These are phyloP conservation scores for Globisporangium nagaii DNA, from an alignment of 352 stramenopile genomes.

Conservation along the genomic window DNA sequence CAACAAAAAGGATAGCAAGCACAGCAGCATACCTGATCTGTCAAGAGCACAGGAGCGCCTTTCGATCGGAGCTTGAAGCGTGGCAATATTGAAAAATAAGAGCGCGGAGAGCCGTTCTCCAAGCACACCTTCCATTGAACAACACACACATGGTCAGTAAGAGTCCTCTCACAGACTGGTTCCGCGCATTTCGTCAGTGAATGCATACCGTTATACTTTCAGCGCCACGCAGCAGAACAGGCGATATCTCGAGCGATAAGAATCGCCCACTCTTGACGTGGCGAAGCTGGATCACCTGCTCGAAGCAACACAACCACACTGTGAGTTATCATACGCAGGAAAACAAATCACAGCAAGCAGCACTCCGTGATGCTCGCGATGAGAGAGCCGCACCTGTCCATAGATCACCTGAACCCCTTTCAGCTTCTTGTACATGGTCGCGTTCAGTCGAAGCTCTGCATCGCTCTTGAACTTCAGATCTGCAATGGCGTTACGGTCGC, in stretches of 20 bases:
- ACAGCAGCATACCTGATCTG: constrained; percentile 39
- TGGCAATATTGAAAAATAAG: constrained; percentile 48
- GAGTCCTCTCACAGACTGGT: not conserved
- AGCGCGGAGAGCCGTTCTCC: constrained; percentile 32
- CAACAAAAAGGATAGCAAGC: not conserved
- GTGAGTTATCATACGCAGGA: not conserved
- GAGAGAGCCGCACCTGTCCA: constrained; percentile 35
- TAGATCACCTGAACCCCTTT: constrained; percentile 57
- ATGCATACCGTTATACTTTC: constrained; percentile 41
- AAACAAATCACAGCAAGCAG: not conserved
- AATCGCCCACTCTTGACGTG: constrained; percentile 62
- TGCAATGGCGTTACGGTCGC: constrained; percentile 22
- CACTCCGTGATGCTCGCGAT: not conserved
- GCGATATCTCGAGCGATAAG: constrained; percentile 37
- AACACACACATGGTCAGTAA: not conserved
- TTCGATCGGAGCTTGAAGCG: constrained; percentile 64
- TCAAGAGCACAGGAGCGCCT: constrained; percentile 56
- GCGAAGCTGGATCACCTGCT: constrained; percentile 50
- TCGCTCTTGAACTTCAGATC: constrained; percentile 71
- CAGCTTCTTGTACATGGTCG: constrained; percentile 67
- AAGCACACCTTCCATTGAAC: constrained; percentile 36
- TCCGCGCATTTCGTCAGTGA: not conserved
- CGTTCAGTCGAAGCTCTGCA: constrained; percentile 57
- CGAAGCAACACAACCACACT: not conserved
- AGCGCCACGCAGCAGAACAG: constrained; percentile 42